Percentiles rank a stretch among this genome's conserved stretches.
phyloP scores from a whole-genome alignment of 306 rosid species.

The Quercus variabilis region DNA sequence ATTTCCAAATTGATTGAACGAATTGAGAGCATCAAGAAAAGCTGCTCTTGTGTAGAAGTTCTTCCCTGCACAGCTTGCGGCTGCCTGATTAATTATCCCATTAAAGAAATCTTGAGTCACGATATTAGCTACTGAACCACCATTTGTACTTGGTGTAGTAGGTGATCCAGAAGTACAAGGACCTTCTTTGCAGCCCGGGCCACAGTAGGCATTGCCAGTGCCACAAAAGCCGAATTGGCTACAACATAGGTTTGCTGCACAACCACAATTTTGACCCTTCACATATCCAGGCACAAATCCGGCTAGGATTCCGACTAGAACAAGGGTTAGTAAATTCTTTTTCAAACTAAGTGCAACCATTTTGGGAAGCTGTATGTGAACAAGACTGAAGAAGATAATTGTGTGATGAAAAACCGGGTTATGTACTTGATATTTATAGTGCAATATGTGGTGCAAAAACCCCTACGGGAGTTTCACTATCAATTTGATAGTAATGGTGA shows the following conservation, averaged over 20 bases:
- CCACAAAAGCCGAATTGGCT: constrained; percentile 73
- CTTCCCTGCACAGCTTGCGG: constrained; percentile 46
- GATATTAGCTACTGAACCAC: constrained; percentile 45
- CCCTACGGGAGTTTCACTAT: no score
- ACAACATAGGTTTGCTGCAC: constrained; percentile 52
- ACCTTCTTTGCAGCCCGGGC: constrained; percentile 58
- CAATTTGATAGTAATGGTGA: no score
- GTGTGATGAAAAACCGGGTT: not conserved
- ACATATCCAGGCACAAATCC: not conserved
- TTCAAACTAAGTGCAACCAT: not conserved
- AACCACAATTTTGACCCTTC: constrained; percentile 54
- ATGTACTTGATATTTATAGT: not conserved
- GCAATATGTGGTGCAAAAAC: not conserved
- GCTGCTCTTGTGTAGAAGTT: constrained; percentile 48
- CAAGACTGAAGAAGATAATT: not conserved
- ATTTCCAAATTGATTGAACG: constrained; percentile 43
- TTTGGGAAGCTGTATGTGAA: not conserved
- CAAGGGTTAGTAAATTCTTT: not conserved
- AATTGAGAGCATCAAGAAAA: constrained; percentile 51
- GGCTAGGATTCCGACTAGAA: constrained; percentile 9
- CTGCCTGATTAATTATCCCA: constrained; percentile 47
- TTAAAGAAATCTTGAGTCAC: constrained; percentile 52
- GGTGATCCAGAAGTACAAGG: constrained; percentile 35
- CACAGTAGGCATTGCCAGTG: constrained; percentile 41
- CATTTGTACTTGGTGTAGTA: constrained; percentile 11